A percentile compares a stretch with the other conserved stretches of the same genome.
phyloP scores from a whole-genome alignment of 306 rosid species.

The Malus fusca region DNA sequence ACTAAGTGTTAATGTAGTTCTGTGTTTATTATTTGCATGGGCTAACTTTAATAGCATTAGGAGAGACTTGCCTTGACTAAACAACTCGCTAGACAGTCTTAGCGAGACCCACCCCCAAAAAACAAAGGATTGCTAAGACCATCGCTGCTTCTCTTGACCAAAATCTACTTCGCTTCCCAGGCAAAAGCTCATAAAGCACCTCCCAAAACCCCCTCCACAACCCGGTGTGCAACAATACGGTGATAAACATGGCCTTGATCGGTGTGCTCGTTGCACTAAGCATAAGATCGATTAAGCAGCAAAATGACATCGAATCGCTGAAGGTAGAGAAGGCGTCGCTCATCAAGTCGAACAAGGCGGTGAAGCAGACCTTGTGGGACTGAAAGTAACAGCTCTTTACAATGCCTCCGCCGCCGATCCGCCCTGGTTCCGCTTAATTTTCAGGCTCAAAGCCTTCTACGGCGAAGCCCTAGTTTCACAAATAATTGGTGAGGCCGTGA shows the following conservation, averaged over 20 bases:
- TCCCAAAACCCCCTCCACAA: too few species aligned
- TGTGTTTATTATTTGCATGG: too few species aligned
- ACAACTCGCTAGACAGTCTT: too few species aligned
- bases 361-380: constrained; percentile 62
- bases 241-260: constrained; percentile 42
- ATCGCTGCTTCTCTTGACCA: too few species aligned
- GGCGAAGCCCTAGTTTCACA: constrained; percentile 49
- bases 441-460: constrained; percentile 56
- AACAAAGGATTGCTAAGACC: too few species aligned
- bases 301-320: constrained; percentile 45
- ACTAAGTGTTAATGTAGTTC: too few species aligned
- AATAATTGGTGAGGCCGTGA: constrained; percentile 2
- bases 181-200: too few species aligned
- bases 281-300: constrained; percentile 50
- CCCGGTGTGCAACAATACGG: constrained; percentile 42
- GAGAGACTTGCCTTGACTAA: too few species aligned
- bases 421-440: constrained; percentile 40
- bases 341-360: constrained; percentile 48
- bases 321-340: constrained; percentile 70
- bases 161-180: too few species aligned
- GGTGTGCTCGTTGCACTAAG: constrained; percentile 42
- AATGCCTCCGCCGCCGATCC: constrained; percentile 42
- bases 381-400: constrained; percentile 78
- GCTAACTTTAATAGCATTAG: too few species aligned
- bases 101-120: too few species aligned